A percentile compares a stretch with the other conserved stretches of the same genome.
These are phyloP conservation scores for Zygnema circumcarinatum DNA, from an alignment of 139 green algal genomes.

Conservation along the genomic window DNA sequence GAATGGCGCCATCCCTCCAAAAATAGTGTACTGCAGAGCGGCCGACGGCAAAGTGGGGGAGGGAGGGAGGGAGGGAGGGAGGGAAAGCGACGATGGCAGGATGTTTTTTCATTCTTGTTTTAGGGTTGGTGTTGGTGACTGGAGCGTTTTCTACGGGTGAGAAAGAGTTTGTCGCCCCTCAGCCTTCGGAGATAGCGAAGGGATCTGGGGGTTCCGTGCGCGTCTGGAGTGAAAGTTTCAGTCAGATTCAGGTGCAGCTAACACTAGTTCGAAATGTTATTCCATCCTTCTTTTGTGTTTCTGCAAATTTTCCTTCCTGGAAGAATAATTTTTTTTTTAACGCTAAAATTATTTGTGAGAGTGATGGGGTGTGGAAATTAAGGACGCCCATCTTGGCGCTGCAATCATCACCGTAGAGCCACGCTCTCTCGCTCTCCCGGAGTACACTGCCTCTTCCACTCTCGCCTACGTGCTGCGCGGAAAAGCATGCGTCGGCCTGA, in stretches of 20 bases:
- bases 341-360: neutral
- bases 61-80: neutral
- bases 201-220: slow-evolving; percentile 12
- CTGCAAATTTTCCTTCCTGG: neutral
- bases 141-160: neutral
- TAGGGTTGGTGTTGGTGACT: neutral
- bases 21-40: too few relatives aligned
- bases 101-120: neutral
- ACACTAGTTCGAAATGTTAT: neutral
- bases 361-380: neutral
- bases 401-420: slow-evolving; percentile 24
- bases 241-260: slow-evolving; percentile 35
- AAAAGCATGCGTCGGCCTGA: slow-evolving; percentile 33
- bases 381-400: slow-evolving; percentile 22
- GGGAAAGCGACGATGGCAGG: neutral
- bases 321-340: slow-evolving; percentile 17
- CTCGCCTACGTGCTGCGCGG: slow-evolving; percentile 40
- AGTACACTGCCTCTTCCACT: slow-evolving; percentile 12
- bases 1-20: too few relatives aligned
- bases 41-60: neutral
- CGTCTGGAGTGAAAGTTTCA: slow-evolving; percentile 40
- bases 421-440: slow-evolving; percentile 11
- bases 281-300: too few relatives aligned
- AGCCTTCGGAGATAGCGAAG: neutral
- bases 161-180: slow-evolving; percentile 14